A percentile compares a stretch with the other conserved stretches of the same genome.
phyloP scores from a whole-genome alignment of 768 basidiomycete genomes.

The Phaffia tasmanica region DNA sequence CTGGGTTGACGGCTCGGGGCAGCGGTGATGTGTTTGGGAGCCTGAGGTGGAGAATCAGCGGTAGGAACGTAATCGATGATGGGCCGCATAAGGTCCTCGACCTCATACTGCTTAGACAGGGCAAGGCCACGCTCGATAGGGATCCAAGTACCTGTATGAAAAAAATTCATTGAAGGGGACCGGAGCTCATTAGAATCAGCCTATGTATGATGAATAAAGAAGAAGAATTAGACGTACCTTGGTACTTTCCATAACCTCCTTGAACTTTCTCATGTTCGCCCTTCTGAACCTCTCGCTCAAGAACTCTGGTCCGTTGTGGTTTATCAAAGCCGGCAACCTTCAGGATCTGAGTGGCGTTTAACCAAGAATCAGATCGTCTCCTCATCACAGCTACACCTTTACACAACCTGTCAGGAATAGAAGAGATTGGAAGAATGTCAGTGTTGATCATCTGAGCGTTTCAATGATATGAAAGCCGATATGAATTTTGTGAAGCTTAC shows the following conservation, averaged over 20 bases:
- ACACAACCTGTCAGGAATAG: constrained; percentile 29
- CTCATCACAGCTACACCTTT: constrained; percentile 84
- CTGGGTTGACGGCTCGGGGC: constrained; percentile 42
- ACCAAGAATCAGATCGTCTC: constrained; percentile 86
- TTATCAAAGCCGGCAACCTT: constrained; percentile 99
- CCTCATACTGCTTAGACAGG: constrained; percentile 85
- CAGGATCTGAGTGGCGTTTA: constrained; percentile 97
- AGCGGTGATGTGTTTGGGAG: constrained; percentile 88
- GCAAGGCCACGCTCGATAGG: constrained; percentile 79
- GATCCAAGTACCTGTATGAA: constrained; percentile 81
- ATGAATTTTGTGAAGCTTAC: background rate
- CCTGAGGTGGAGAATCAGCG: constrained; percentile 62
- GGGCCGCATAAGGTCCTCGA: constrained; percentile 71
- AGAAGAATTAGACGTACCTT: constrained; percentile 52
- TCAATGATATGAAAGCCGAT: background rate
- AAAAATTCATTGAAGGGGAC: constrained; percentile 7
- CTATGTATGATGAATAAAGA: background rate
- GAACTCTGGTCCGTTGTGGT: constrained; percentile 89
- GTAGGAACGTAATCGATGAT: constrained; percentile 89
- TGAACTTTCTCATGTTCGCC: constrained; percentile 99
- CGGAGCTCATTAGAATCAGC: background rate
- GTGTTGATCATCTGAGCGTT: background rate
- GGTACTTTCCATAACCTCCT: constrained; percentile 98
- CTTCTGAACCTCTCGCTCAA: constrained; percentile 96
- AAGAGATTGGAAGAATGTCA: background rate